Conservation (phyloP, 805 yeast genomes). For the Starmerella geochares region DNA sequence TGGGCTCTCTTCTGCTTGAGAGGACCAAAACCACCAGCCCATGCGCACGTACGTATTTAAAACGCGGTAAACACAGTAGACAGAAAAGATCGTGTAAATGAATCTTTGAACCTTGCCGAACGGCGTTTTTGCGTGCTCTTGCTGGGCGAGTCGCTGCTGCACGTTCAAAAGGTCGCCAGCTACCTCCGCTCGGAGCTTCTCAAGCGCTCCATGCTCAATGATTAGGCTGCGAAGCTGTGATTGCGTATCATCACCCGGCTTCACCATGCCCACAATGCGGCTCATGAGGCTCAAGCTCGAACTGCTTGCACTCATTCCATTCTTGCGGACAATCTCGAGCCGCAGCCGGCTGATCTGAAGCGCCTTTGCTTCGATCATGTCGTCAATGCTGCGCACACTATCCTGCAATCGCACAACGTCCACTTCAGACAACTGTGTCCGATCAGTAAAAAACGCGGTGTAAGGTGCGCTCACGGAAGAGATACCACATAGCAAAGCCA, state of each 20-base stretch:
- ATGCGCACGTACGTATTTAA: constrained; percentile 27
- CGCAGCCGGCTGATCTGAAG: constrained; percentile 25
- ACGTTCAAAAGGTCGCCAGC: constrained; percentile 28
- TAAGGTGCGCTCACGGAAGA: constrained; percentile 37
- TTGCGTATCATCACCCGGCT: constrained; percentile 10
- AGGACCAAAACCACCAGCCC: constrained; percentile 24
- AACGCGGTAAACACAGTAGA: constrained; percentile 37
- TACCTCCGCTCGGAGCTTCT: constrained; percentile 29
- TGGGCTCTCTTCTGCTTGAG: constrained; percentile 9
- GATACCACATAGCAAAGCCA: constrained; percentile 36
- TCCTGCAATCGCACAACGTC: constrained; percentile 29
- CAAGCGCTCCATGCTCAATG: constrained; percentile 32
- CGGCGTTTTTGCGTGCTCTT: constrained; percentile 27
- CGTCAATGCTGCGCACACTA: constrained; percentile 29
- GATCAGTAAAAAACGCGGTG: constrained; percentile 28
- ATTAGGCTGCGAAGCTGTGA: constrained; percentile 15
- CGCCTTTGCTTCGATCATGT: constrained; percentile 27
- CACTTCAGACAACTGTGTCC: constrained; percentile 26
- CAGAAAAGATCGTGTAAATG: constrained; percentile 31
- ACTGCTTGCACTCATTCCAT: background rate
- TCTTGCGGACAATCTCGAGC: constrained; percentile 21
- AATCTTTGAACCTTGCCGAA: constrained; percentile 28
- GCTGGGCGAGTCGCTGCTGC: constrained; percentile 25
- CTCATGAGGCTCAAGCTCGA: constrained; percentile 19
- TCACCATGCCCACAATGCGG: constrained; percentile 13